Base-by-base conservation (phyloP, 2,329 filamentous ascomycete species). In the Sporothrix sp. region DNA sequence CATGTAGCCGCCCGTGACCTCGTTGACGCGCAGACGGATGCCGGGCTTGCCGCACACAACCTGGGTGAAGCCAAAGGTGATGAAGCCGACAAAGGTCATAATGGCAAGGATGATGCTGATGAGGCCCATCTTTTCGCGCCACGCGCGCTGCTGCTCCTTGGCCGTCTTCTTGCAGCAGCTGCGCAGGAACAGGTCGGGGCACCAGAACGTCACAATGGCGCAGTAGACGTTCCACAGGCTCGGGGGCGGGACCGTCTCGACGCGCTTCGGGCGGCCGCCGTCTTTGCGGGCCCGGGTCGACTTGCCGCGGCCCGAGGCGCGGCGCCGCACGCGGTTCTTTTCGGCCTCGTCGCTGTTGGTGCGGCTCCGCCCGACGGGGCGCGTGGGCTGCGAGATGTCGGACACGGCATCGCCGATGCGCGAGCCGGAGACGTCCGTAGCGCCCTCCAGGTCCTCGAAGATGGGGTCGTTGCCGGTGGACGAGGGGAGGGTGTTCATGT, bases 211-310 rank as follows among this genome's bases (percentile, higher is more conserved):
- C 58, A 98, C 71, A 56, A 95, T 79, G 43, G 86, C 84, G 67
- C 93, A 98, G 71, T 98, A 98, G 4, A 94, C 83, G 61, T 89
- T 94, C 93, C 93, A 98, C 33, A 94, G 67, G 62, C 86, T 95
- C 0, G 88, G 89, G 2, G 91, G 87, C 2, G 81, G 79, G 45
- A 87, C 75, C 52, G 81, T 79, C 61, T 87, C 77, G 45, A 79
- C 75, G 48, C 73, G 68, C 40, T 71, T 73, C 61, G 75, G 77
- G 25, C 63, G 64, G 56, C 66, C 71, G 21, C 63, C 61, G 27
- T 71, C 69, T 61, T 87, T 83, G 5, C 81, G 81, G 55, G 85
- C 73, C 63, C 85, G 87, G 53, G 78, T 74, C 42, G 79, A 73
- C 61, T 71, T 70, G 60, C 66, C 65, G 40, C 68, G 69, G 54